A percentile compares a stretch with the other conserved stretches of the same genome.
Conservation (phyloP, 2,329 filamentous ascomycete genomes). For the Botryosphaeria dothidea region DNA sequence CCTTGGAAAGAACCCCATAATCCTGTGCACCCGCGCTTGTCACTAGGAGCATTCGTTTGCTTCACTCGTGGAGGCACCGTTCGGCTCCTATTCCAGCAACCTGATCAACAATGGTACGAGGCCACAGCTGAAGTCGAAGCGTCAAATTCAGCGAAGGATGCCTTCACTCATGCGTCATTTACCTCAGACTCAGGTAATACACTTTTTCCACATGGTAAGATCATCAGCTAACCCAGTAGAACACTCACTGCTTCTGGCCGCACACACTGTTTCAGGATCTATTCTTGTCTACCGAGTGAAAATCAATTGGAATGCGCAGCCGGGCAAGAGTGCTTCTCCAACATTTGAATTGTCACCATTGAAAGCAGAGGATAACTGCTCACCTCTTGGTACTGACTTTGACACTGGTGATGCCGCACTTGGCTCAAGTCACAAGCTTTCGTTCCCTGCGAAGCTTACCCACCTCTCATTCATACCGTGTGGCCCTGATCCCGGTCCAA, state of each 20-base stretch:
- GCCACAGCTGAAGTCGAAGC: slow-evolving; percentile 73
- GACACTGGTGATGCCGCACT: slow-evolving; percentile 28
- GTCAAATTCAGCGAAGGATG: slow-evolving; percentile 61
- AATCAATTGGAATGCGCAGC: slow-evolving; percentile 73
- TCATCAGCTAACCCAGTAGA: slow-evolving; percentile 30
- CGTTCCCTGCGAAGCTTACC: slow-evolving; percentile 55
- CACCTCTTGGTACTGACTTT: slow-evolving; percentile 27
- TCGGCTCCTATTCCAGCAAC: slow-evolving; percentile 76
- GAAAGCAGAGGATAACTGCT: slow-evolving; percentile 33
- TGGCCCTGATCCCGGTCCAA: slow-evolving; percentile 60
- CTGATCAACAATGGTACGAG: slow-evolving; percentile 71
- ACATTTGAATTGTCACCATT: slow-evolving; percentile 32
- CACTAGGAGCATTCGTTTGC: slow-evolving; percentile 68
- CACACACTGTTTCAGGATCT: slow-evolving; percentile 70
- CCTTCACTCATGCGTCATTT: slow-evolving; percentile 43
- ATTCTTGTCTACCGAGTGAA: slow-evolving; percentile 72
- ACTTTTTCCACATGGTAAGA: neutral
- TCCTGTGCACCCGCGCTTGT: slow-evolving; percentile 48
- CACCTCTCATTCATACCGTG: slow-evolving; percentile 73
- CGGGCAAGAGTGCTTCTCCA: slow-evolving; percentile 48
- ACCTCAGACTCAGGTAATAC: slow-evolving; percentile 67
- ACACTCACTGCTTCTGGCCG: slow-evolving; percentile 61
- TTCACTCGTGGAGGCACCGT: slow-evolving; percentile 74
- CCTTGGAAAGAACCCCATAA: slow-evolving; percentile 72
- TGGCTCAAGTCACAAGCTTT: slow-evolving; percentile 27